Evolutionary conservation across 2,329 filamentous ascomycete genomes (phyloP).

Genomic region (Pseudogymnoascus destructans): DNA sequence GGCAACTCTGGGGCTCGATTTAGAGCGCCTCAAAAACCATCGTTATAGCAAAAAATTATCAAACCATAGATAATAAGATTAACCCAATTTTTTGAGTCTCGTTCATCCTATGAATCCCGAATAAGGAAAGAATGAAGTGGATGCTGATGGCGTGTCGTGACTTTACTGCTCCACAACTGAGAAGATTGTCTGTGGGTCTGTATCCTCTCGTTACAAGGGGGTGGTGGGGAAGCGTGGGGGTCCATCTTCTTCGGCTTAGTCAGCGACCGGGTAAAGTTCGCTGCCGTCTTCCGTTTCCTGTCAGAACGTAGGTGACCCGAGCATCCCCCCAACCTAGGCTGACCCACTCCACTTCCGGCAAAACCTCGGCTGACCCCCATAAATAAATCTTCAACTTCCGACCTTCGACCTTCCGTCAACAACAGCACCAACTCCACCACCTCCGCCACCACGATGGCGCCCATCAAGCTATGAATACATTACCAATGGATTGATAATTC

Average conservation of each 20-base stretch:
- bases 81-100: neutral
- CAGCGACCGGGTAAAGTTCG: neutral
- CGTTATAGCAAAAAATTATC: constrained; percentile 1
- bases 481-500: no score
- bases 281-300: constrained; percentile 2
- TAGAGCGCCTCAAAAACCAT: neutral
- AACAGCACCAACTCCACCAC: no score
- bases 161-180: neutral
- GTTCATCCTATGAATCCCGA: constrained; percentile 5
- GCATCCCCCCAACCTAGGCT: no score
- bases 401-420: no score
- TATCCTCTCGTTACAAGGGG: neutral
- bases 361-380: no score
- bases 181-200: neutral
- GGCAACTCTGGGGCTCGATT: neutral
- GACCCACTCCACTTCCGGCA: no score
- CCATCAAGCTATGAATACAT: no score
- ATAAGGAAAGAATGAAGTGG: constrained; percentile 7
- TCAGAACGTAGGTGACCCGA: no score
- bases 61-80: constrained; percentile 6
- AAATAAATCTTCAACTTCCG: no score
- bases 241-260: neutral
- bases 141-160: constrained; percentile 2
- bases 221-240: constrained; percentile 1
- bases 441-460: no score